Conservation (phyloP, 306 rosid genomes). For the Lagenaria siceraria region DNA sequence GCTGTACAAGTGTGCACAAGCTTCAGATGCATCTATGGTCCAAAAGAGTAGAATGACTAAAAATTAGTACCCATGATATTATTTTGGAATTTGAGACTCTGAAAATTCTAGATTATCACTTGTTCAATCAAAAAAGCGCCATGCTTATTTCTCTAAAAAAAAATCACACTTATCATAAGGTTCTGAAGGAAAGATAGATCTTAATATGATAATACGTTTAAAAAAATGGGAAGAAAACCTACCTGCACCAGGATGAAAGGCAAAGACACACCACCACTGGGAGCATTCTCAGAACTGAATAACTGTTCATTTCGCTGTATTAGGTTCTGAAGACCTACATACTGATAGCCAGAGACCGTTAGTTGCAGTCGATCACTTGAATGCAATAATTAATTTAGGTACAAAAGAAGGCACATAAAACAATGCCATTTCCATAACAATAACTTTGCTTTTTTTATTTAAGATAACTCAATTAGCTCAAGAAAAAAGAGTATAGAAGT, state of each 20-base stretch:
- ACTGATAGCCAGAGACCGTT: constrained; percentile 28
- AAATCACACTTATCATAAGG: not conserved
- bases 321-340: constrained; percentile 80
- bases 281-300: constrained; percentile 73
- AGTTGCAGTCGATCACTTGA: not conserved
- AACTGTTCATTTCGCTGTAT: constrained; percentile 80
- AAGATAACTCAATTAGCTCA: not conserved
- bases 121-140: not conserved
- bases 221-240: constrained; percentile 18
- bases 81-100: not conserved
- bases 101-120: not conserved
- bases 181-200: constrained; percentile 2
- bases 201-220: not conserved
- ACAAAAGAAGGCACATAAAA: not conserved
- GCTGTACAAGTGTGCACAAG: not conserved
- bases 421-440: not conserved
- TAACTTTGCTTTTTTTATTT: not conserved
- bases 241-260: constrained; percentile 97
- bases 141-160: not conserved
- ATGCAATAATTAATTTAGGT: not conserved
- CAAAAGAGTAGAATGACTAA: not conserved
- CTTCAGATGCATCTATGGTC: not conserved
- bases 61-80: not conserved
- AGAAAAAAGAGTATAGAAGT: not conserved
- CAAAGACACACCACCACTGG: constrained; percentile 87